A percentile compares a stretch with the other conserved stretches of the same genome.
These are phyloP conservation scores for Phytophthora lateralis DNA, from an alignment of 352 stramenopile species.

Conservation along the genomic window DNA sequence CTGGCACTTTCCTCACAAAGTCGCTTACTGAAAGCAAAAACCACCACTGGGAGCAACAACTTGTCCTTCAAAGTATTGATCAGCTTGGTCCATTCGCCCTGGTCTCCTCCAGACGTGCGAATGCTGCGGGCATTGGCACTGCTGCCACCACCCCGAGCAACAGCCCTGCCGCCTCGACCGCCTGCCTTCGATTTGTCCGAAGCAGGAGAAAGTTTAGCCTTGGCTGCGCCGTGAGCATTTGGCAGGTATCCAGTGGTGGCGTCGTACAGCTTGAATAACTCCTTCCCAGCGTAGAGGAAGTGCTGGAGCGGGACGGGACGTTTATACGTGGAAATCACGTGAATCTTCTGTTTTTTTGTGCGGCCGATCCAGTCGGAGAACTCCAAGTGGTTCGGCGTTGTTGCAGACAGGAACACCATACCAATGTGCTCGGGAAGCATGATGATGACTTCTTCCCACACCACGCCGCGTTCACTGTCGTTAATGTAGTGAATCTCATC, in stretches of 20 bases:
- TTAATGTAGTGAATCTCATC: constrained; percentile 99
- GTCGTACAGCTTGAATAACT: constrained; percentile 90
- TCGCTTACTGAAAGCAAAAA: constrained; percentile 93
- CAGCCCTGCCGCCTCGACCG: constrained; percentile 35
- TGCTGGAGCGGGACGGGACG: constrained; percentile 97
- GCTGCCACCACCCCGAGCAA: constrained; percentile 44
- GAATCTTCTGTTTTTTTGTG: constrained; percentile 95
- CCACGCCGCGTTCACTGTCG: constrained; percentile 97
- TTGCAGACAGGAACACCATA: constrained; percentile 98
- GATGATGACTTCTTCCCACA: constrained; percentile 99
- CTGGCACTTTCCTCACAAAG: constrained; percentile 83
- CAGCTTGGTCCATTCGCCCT: constrained; percentile 91
- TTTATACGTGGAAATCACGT: constrained; percentile 98
- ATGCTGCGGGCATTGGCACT: constrained; percentile 52
- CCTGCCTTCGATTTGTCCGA: constrained; percentile 58
- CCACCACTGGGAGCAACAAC: constrained; percentile 93
- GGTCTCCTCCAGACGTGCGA: constrained; percentile 64
- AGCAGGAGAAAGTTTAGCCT: constrained; percentile 66
- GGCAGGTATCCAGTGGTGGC: constrained; percentile 58
- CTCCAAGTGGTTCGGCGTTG: constrained; percentile 98
- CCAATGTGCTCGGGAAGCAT: constrained; percentile 97
- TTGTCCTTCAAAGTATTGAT: constrained; percentile 90
- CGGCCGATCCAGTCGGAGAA: constrained; percentile 99
- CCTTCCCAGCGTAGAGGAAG: constrained; percentile 94
- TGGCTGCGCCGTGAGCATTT: constrained; percentile 59